A percentile compares a stretch with the other conserved stretches of the same genome.
Evolutionary conservation across 441 rosid species (phyloP).

Genomic region (Erodium moschatum): DNA sequence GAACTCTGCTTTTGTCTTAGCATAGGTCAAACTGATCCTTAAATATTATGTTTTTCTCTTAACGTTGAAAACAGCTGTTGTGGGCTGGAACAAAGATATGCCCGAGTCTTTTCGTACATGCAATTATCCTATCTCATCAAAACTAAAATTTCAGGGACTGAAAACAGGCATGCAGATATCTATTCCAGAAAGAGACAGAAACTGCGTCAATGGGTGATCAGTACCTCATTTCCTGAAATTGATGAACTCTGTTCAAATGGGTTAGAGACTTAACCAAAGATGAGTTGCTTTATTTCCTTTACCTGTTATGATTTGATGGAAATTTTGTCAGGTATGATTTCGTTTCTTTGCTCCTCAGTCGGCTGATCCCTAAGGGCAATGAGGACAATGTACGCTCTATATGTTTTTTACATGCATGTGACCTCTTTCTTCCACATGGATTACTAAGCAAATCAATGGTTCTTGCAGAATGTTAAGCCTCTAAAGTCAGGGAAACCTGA

Average conservation of each 20-base stretch:
- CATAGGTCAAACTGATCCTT: not conserved
- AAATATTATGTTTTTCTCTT: not conserved
- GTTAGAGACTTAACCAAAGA: slow-evolving; percentile 30
- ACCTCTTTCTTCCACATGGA: slow-evolving; percentile 20
- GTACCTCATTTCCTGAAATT: slow-evolving; percentile 37
- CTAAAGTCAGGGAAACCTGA: slow-evolving; percentile 20
- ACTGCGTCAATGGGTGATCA: slow-evolving; percentile 41
- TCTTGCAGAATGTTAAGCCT: slow-evolving; percentile 29
- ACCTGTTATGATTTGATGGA: slow-evolving; percentile 21
- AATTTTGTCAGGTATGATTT: slow-evolving; percentile 40
- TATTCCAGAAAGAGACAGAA: slow-evolving; percentile 47
- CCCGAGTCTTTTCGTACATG: slow-evolving; percentile 2
- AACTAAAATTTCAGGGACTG: slow-evolving; percentile 31
- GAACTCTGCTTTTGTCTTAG: not conserved
- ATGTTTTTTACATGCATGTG: slow-evolving; percentile 10
- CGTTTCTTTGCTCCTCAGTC: slow-evolving; percentile 42
- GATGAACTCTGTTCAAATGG: slow-evolving; percentile 37
- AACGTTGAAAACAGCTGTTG: not conserved
- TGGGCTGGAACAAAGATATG: not conserved
- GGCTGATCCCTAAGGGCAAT: slow-evolving; percentile 35
- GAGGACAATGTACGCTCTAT: slow-evolving; percentile 36
- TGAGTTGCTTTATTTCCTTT: slow-evolving; percentile 17
- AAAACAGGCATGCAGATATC: slow-evolving; percentile 26
- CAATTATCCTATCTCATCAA: slow-evolving; percentile 4
- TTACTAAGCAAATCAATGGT: slow-evolving; percentile 14